phyloP scores from a whole-genome alignment of 2,329 filamentous ascomycete genomes.

The Colletotrichum abscissum region DNA sequence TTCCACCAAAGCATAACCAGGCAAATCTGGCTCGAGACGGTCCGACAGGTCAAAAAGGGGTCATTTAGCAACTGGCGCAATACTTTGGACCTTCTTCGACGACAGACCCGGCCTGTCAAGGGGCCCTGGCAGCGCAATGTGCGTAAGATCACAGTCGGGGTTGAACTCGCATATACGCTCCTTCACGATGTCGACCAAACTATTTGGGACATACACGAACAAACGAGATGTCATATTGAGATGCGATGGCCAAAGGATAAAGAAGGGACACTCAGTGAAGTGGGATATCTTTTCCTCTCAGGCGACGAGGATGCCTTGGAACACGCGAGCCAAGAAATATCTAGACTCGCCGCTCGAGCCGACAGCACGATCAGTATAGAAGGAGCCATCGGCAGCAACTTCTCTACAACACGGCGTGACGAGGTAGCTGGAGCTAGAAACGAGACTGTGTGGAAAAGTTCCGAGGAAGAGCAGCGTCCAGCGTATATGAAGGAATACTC shows the following conservation, averaged over 20 bases:
- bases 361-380: background rate
- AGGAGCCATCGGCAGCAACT: slow-evolving; percentile 1
- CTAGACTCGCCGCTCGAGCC: background rate
- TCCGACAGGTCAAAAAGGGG: slow-evolving; percentile 44
- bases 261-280: background rate
- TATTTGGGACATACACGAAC: slow-evolving; percentile 45
- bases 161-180: slow-evolving; percentile 28
- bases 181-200: slow-evolving; percentile 36
- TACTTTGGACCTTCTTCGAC: slow-evolving; percentile 51
- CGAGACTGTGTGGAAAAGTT: slow-evolving; percentile 20
- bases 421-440: background rate
- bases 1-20: slow-evolving; percentile 43
- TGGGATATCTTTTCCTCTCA: slow-evolving; percentile 16
- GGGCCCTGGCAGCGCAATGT: slow-evolving; percentile 34
- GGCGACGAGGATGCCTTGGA: slow-evolving; percentile 30
- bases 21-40: slow-evolving; percentile 50
- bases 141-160: slow-evolving; percentile 42
- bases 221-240: slow-evolving; percentile 38
- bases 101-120: slow-evolving; percentile 45
- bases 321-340: slow-evolving; percentile 21
- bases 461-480: slow-evolving; percentile 8
- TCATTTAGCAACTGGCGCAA: slow-evolving; percentile 52
- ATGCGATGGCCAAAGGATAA: slow-evolving; percentile 23
- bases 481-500: background rate
- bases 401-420: background rate